A percentile compares a stretch with the other conserved stretches of the same genome.
phyloP scores from a whole-genome alignment of 2,329 filamentous ascomycete species.

The Cladobotryum protrusum region DNA sequence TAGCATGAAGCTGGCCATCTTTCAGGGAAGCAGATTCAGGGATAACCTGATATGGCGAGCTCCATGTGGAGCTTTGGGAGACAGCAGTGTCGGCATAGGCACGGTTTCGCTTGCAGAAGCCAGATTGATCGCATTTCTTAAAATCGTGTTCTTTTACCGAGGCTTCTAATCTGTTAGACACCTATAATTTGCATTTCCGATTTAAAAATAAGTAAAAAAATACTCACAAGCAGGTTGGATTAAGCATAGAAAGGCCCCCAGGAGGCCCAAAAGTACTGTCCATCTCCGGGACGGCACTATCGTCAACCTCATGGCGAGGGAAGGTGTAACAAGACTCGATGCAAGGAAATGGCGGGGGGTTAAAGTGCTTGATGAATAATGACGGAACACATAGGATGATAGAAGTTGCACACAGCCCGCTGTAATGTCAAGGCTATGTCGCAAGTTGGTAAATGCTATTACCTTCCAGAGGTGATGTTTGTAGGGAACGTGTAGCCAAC shows the following conservation, averaged over 20 bases:
- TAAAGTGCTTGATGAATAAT: not conserved
- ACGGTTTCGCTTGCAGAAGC: slow-evolving; percentile 95
- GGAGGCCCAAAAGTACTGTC: slow-evolving; percentile 56
- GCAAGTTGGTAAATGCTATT: slow-evolving; percentile 3
- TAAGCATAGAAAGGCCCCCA: slow-evolving; percentile 53
- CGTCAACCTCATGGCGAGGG: slow-evolving; percentile 42
- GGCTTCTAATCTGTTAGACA: slow-evolving; percentile 40
- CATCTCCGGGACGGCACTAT: slow-evolving; percentile 53
- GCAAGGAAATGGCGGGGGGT: not conserved
- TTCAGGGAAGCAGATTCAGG: slow-evolving; percentile 67
- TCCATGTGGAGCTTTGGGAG: slow-evolving; percentile 60
- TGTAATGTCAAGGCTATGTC: not conserved
- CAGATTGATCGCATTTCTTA: slow-evolving; percentile 92
- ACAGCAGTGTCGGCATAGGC: slow-evolving; percentile 75
- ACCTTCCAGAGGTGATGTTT: slow-evolving; percentile 7
- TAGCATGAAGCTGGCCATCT: slow-evolving; percentile 72
- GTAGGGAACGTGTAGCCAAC: slow-evolving; percentile 11
- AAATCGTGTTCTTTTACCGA: slow-evolving; percentile 94
- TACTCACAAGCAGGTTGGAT: slow-evolving; percentile 58
- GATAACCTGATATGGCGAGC: slow-evolving; percentile 72
- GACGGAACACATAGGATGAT: slow-evolving; percentile 5
- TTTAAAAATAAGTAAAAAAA: slow-evolving; percentile 14
- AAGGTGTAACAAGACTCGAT: slow-evolving; percentile 9
- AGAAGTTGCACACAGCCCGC: not conserved
- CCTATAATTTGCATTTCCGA: not conserved